A percentile compares a stretch with the other conserved stretches of the same genome.
Conservation (phyloP, 805 yeast genomes). For the Cephaloascus albidus region DNA sequence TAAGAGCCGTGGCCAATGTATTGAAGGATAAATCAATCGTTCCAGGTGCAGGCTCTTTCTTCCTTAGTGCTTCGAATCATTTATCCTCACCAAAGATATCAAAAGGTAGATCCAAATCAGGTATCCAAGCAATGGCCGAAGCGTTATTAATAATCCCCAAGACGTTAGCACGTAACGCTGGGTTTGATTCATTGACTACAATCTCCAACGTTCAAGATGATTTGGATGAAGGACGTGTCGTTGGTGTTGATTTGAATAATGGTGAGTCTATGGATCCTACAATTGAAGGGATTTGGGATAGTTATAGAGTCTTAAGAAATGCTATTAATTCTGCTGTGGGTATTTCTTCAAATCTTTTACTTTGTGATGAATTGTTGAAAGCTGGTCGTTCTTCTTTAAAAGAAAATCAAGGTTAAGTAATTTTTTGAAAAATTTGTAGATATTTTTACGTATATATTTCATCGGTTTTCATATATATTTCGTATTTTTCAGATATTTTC, state of each 20-base stretch:
- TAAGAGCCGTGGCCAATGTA: conserved; percentile 89
- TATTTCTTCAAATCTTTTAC: conserved; percentile 81
- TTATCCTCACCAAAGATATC: conserved; percentile 46
- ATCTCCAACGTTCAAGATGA: conserved; percentile 86
- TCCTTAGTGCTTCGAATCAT: conserved; percentile 70
- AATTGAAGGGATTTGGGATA: conserved; percentile 94
- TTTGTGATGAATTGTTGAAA: conserved; percentile 93
- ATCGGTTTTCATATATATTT: too few species aligned
- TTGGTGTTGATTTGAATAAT: conserved; percentile 81
- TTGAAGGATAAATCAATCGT: conserved; percentile 76
- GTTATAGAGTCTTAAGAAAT: conserved; percentile 87
- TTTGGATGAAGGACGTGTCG: conserved; percentile 67
- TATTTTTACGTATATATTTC: background rate
- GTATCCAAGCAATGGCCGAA: conserved; percentile 90
- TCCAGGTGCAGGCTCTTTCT: conserved; percentile 98
- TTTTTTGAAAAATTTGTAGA: background rate
- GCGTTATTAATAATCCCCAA: conserved; percentile 88
- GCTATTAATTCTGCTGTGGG: conserved; percentile 90
- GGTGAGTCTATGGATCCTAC: conserved; percentile 97
- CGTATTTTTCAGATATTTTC: too few species aligned
- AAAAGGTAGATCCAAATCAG: conserved; percentile 83
- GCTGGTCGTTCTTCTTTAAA: conserved; percentile 94
- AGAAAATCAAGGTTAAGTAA: conserved; percentile 27
- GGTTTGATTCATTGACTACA: conserved; percentile 87
- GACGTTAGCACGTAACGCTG: conserved; percentile 86